A percentile compares a stretch with the other conserved stretches of the same genome.
phyloP scores from a whole-genome alignment of 345 rosid species.

The Brassica cretica region DNA sequence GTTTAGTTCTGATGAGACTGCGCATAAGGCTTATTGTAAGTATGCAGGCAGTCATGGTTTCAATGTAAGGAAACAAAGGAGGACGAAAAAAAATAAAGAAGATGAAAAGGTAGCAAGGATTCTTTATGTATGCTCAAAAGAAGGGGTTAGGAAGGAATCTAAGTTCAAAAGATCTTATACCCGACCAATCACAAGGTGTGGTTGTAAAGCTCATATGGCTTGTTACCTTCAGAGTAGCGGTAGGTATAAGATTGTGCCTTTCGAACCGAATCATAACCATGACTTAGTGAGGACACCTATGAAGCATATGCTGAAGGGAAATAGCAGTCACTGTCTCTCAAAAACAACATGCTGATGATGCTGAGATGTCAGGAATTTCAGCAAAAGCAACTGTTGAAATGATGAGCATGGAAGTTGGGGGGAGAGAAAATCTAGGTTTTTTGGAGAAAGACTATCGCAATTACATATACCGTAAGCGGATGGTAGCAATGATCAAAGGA shows the following conservation, averaged over 20 bases:
- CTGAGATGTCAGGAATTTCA: constrained; percentile 2
- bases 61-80: background rate
- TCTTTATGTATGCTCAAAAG: constrained; percentile 9
- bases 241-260: too few relatives aligned
- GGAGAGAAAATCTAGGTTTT: background rate
- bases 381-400: constrained; percentile 11
- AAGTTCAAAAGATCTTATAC: background rate
- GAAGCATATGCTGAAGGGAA: too few relatives aligned
- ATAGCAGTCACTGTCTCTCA: too few relatives aligned
- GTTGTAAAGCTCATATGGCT: too few relatives aligned
- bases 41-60: background rate
- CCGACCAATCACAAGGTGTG: too few relatives aligned
- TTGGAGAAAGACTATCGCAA: background rate
- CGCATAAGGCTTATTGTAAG: background rate
- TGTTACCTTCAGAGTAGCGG: too few relatives aligned
- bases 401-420: background rate
- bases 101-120: background rate
- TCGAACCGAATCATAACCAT: background rate
- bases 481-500: background rate
- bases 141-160: background rate
- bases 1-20: background rate
- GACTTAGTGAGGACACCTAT: background rate
- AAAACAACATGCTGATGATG: background rate
- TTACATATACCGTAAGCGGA: background rate
- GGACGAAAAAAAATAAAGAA: background rate